phyloP scores from a whole-genome alignment of 768 basidiomycete genomes.

The Leucosporidium creatinivorum region DNA sequence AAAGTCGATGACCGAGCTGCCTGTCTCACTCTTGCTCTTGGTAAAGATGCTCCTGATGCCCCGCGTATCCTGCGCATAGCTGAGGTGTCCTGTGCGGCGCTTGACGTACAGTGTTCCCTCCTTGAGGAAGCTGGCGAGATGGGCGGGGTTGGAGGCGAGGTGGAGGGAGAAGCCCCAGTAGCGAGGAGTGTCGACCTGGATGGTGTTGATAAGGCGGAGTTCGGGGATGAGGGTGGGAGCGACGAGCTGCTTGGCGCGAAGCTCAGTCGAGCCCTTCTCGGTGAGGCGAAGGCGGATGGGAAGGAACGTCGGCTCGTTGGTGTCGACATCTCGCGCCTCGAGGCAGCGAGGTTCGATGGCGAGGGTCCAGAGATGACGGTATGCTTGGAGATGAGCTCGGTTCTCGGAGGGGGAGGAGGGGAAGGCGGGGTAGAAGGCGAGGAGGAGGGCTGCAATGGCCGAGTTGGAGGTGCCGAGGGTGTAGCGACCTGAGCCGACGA shows the following conservation, averaged over 20 bases:
- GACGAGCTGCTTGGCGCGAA: conserved; percentile 68
- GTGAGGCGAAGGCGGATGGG: conserved; percentile 78
- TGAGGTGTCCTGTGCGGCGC: conserved; percentile 80
- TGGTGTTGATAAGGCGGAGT: conserved; percentile 67
- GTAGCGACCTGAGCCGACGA: conserved; percentile 85
- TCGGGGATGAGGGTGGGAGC: conserved; percentile 90
- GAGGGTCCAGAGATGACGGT: conserved; percentile 91
- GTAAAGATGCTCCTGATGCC: conserved; percentile 88
- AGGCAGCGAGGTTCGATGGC: conserved; percentile 91
- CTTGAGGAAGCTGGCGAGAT: conserved; percentile 61
- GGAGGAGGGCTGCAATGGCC: conserved; percentile 79
- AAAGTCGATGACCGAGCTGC: conserved; percentile 80
- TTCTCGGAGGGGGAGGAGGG: conserved; percentile 74
- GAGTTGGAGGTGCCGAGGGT: conserved; percentile 87
- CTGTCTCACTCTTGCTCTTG: conserved; percentile 73
- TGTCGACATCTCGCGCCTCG: conserved; percentile 85
- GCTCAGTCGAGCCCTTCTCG: conserved; percentile 50
- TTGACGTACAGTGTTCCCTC: conserved; percentile 86
- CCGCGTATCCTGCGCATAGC: conserved; percentile 87
- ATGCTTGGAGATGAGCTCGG: conserved; percentile 79
- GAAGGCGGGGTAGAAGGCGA: conserved; percentile 87
- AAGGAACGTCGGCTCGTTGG: conserved; percentile 79
- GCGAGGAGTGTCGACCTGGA: conserved; percentile 84
- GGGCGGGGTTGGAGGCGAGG: conserved; percentile 57
- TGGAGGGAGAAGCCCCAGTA: conserved; percentile 92